phyloP scores from a whole-genome alignment of 2,329 filamentous ascomycete species.

The Akanthomyces lecanii region DNA sequence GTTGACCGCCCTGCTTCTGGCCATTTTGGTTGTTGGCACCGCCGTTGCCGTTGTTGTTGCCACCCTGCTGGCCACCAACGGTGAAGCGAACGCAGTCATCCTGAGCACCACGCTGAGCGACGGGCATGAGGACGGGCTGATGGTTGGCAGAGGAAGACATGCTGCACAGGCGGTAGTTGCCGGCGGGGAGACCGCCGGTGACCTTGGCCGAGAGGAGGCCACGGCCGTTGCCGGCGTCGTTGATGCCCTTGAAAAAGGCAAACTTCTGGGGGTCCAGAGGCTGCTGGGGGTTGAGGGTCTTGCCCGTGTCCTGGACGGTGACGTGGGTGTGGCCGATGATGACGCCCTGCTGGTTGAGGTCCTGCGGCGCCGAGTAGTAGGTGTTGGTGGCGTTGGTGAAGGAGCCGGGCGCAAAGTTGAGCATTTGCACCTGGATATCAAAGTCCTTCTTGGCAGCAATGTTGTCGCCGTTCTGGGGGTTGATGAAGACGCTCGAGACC shows the following conservation, averaged over 20 bases:
- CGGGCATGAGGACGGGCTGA: slow-evolving; percentile 61
- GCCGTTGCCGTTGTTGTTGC: slow-evolving; percentile 20
- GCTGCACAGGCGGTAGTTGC: slow-evolving; percentile 62
- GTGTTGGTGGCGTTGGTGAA: slow-evolving; percentile 58
- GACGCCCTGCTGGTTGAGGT: slow-evolving; percentile 43
- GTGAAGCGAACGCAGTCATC: slow-evolving; percentile 62
- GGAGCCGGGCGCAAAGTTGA: slow-evolving; percentile 51
- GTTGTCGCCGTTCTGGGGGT: slow-evolving; percentile 49
- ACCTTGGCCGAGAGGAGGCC: slow-evolving; percentile 52
- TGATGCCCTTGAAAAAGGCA: slow-evolving; percentile 64
- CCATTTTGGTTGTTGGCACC: slow-evolving; percentile 24
- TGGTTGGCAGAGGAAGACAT: slow-evolving; percentile 62
- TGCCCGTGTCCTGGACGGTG: slow-evolving; percentile 53
- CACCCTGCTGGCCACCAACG: slow-evolving; percentile 34
- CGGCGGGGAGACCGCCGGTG: slow-evolving; percentile 53
- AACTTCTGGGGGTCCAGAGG: slow-evolving; percentile 52
- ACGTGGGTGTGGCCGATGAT: slow-evolving; percentile 59
- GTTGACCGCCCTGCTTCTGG: slow-evolving; percentile 16
- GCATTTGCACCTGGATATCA: slow-evolving; percentile 47
- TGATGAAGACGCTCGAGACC: slow-evolving; percentile 53
- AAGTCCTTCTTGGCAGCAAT: slow-evolving; percentile 47
- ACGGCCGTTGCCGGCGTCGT: slow-evolving; percentile 54
- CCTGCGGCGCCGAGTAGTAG: slow-evolving; percentile 58
- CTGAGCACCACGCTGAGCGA: slow-evolving; percentile 62
- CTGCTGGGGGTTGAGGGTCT: slow-evolving; percentile 44